Percentiles rank a stretch among this genome's conserved stretches.
These are phyloP conservation scores for Boletus coccyginus DNA, from an alignment of 768 basidiomycete genomes.

Conservation along the genomic window DNA sequence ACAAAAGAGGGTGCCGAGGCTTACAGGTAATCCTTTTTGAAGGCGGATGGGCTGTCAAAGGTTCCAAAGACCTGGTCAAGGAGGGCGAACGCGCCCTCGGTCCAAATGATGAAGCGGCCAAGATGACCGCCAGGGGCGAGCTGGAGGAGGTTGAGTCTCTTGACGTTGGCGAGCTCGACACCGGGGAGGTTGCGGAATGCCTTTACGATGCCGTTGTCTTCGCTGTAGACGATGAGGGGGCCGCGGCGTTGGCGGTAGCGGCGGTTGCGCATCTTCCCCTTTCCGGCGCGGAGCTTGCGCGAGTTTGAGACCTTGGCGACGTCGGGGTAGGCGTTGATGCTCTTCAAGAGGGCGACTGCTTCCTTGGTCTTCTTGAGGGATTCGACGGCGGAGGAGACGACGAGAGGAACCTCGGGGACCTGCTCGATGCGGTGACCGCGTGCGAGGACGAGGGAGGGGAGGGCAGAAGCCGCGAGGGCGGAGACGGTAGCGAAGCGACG, in stretches of 20 bases:
- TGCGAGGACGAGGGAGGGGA: constrained; percentile 94
- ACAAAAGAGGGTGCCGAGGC: constrained; percentile 22
- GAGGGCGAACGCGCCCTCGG: constrained; percentile 86
- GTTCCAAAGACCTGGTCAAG: constrained; percentile 97
- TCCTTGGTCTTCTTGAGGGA: constrained; percentile 95
- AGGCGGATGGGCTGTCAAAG: constrained; percentile 77
- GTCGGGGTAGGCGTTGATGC: constrained; percentile 84
- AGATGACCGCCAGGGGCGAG: constrained; percentile 99
- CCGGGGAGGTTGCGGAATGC: constrained; percentile 99
- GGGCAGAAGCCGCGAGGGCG: constrained; percentile 94
- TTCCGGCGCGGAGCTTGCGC: constrained; percentile 93
- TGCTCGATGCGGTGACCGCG: constrained; percentile 99
- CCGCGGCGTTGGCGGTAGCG: constrained; percentile 96
- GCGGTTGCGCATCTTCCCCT: constrained; percentile 97
- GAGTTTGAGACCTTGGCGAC: constrained; percentile 98
- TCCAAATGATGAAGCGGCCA: constrained; percentile 99
- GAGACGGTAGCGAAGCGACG: constrained; percentile 97
- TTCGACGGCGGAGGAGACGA: constrained; percentile 76
- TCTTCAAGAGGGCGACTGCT: constrained; percentile 90
- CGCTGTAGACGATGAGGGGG: constrained; percentile 94
- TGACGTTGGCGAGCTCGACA: constrained; percentile 95
- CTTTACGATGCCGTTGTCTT: constrained; percentile 96
- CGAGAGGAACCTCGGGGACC: constrained; percentile 94
- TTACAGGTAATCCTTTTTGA: constrained; percentile 89
- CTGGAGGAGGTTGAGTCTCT: constrained; percentile 93